Conservation (phyloP, 768 basidiomycete species). For the Russula sp. region DNA sequence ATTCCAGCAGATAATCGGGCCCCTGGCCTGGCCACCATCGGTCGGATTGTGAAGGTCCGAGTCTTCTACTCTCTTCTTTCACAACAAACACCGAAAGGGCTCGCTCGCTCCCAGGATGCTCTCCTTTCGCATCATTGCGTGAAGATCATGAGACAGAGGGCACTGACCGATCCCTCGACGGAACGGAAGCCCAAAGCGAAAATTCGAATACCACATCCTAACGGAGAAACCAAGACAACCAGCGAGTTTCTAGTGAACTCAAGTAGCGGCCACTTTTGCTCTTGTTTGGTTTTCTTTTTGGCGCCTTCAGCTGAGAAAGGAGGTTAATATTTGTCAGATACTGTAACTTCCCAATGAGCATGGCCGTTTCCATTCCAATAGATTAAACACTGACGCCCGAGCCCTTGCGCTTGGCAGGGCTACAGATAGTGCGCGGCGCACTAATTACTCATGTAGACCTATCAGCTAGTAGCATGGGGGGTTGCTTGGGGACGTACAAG, state of each 20-base stretch:
- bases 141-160: neutral
- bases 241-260: neutral
- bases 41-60: neutral
- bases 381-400: neutral
- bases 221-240: neutral
- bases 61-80: neutral
- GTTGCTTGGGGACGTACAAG: too few relatives aligned
- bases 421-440: neutral
- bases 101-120: neutral
- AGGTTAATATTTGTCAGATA: neutral
- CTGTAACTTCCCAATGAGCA: neutral
- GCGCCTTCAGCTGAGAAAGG: neutral
- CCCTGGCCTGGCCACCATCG: neutral
- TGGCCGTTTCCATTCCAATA: neutral
- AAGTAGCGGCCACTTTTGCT: neutral
- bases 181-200: neutral
- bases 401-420: neutral
- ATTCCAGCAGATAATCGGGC: neutral
- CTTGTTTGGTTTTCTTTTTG: neutral
- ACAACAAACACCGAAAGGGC: neutral
- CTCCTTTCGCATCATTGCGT: neutral
- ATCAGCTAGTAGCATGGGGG: neutral
- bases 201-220: neutral
- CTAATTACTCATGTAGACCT: neutral
- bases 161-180: neutral